phyloP scores from a whole-genome alignment of 441 rosid species.

The Euphorbia schlechtendalii region DNA sequence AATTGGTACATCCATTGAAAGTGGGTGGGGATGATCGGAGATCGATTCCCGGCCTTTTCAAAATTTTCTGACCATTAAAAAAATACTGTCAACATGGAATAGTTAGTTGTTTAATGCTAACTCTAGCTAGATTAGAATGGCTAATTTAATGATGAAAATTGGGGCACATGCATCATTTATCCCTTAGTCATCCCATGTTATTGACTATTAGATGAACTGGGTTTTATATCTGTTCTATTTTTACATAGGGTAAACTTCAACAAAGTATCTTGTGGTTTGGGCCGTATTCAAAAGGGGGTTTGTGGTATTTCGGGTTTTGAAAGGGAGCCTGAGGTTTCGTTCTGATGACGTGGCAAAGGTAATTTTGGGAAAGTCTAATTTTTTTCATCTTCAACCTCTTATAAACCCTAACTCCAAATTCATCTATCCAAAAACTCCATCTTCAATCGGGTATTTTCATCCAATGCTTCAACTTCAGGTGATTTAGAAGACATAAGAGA shows the following conservation, averaged over 20 bases:
- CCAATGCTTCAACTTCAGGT: slow-evolving; percentile 24
- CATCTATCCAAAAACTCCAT: no score
- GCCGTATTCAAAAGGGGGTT: no score
- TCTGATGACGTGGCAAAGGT: no score
- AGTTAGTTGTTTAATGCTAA: background rate
- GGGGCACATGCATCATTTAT: background rate
- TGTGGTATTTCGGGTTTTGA: no score
- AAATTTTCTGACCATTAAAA: background rate
- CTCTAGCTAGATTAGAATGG: background rate
- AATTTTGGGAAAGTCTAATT: no score
- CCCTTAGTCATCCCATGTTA: background rate
- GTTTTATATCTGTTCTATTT: background rate
- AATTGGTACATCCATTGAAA: no score
- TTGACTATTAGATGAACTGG: background rate
- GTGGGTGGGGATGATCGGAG: no score
- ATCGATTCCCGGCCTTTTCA: background rate
- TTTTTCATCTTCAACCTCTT: no score
- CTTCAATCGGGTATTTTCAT: slow-evolving; percentile 27
- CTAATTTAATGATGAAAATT: background rate
- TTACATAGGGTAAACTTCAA: no score
- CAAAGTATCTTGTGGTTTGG: no score
- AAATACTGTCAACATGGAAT: background rate
- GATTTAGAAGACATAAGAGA: slow-evolving; percentile 48
- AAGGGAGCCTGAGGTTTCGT: no score
- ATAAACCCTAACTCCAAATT: no score